Percentiles rank a stretch among this genome's conserved stretches.
phyloP scores from a whole-genome alignment of 2,329 filamentous ascomycete species.

The Botrytis cinerea region DNA sequence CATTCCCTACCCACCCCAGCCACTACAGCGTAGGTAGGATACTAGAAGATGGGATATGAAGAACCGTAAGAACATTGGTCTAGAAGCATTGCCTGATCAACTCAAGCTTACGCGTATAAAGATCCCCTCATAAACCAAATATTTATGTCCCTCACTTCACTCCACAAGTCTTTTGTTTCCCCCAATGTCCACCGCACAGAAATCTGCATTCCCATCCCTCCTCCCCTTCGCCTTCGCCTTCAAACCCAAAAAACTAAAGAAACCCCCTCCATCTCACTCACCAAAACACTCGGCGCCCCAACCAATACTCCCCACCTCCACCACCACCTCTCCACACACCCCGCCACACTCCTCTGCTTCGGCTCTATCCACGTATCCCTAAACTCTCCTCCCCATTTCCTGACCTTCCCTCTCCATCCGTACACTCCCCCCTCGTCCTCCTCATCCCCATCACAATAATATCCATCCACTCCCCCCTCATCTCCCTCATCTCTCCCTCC shows the following conservation, averaged over 20 bases:
- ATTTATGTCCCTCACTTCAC: neutral
- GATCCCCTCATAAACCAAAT: neutral
- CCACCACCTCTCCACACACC: slow-evolving; percentile 64
- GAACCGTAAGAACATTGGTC: neutral
- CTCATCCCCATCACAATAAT: neutral
- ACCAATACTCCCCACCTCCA: slow-evolving; percentile 62
- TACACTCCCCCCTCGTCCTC: slow-evolving; percentile 28
- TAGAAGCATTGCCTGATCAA: neutral
- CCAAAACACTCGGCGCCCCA: slow-evolving; percentile 60
- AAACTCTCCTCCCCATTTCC: slow-evolving; percentile 40
- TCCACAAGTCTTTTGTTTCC: neutral
- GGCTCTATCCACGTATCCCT: slow-evolving; percentile 63
- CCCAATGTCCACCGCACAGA: neutral
- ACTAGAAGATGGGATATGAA: neutral
- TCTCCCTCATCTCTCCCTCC: slow-evolving; percentile 43
- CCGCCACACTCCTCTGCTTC: slow-evolving; percentile 58
- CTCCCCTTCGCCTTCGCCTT: neutral
- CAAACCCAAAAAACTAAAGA: neutral
- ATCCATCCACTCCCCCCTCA: slow-evolving; percentile 41
- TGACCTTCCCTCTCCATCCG: slow-evolving; percentile 34
- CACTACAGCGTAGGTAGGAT: neutral
- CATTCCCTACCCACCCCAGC: neutral
- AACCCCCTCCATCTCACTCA: slow-evolving; percentile 47
- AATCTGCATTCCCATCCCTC: neutral
- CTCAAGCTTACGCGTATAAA: neutral